Percentiles rank a stretch among this genome's conserved stretches.
phyloP scores from a whole-genome alignment of 2,329 filamentous ascomycete species.

The Alternaria sp. region DNA sequence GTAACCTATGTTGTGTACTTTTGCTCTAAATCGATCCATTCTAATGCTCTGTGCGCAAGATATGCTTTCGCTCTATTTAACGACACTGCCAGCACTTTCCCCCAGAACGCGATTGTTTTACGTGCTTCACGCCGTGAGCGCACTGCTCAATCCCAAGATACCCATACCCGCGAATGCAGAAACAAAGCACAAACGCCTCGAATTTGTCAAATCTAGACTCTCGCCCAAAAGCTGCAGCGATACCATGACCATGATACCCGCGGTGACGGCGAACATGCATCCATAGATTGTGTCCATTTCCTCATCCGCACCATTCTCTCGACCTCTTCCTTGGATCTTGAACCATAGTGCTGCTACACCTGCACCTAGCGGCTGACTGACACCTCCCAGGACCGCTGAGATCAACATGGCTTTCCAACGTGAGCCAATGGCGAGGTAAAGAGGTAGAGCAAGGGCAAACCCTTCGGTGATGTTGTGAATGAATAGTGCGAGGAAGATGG shows the following conservation, averaged over 20 bases:
- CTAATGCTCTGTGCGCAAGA: not conserved
- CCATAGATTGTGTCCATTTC: slow-evolving; percentile 72
- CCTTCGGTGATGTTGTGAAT: slow-evolving; percentile 99
- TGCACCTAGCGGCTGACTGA: slow-evolving; percentile 87
- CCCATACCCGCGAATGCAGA: slow-evolving; percentile 90
- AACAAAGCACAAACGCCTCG: slow-evolving; percentile 75
- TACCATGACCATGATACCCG: slow-evolving; percentile 95
- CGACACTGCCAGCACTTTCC: not conserved
- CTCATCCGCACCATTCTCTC: slow-evolving; percentile 56
- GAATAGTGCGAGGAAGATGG: slow-evolving; percentile 93
- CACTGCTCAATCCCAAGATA: slow-evolving; percentile 83
- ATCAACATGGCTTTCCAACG: slow-evolving; percentile 83
- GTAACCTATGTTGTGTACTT: not conserved
- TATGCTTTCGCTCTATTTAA: not conserved
- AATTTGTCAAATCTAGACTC: slow-evolving; percentile 82
- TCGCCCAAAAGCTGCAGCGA: slow-evolving; percentile 89
- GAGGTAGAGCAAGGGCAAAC: slow-evolving; percentile 88
- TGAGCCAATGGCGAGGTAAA: slow-evolving; percentile 88
- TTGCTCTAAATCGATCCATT: not conserved
- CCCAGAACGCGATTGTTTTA: not conserved
- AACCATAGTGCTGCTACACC: slow-evolving; percentile 88
- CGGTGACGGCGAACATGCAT: slow-evolving; percentile 84
- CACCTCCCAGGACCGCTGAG: slow-evolving; percentile 82
- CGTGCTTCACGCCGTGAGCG: slow-evolving; percentile 70
- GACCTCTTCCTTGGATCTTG: slow-evolving; percentile 66